Evolutionary conservation across 2,329 filamentous ascomycete genomes (phyloP).

Genomic region (Taxawa tesnikishii): DNA sequence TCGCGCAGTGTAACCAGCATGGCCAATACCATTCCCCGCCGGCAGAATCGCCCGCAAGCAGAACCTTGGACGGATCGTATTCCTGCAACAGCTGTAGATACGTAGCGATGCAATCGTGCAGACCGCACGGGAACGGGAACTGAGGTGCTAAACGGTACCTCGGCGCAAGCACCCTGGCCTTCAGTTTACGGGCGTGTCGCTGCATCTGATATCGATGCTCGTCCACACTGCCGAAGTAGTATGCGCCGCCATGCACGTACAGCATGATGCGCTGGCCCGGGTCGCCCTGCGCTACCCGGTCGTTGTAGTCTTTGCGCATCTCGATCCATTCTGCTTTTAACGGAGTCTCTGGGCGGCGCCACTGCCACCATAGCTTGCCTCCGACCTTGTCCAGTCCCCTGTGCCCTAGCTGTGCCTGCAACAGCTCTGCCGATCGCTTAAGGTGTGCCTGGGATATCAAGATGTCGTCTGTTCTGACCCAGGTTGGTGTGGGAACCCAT

Average conservation of each 20-base stretch:
- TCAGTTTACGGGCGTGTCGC: conserved; percentile 84
- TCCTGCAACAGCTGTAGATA: conserved; percentile 71
- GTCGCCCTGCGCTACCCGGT: conserved; percentile 45
- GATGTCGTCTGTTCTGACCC: conserved; percentile 68
- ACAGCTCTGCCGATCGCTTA: conserved; percentile 49
- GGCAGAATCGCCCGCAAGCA: conserved; percentile 85
- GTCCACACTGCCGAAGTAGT: conserved; percentile 91
- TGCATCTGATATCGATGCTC: conserved; percentile 98
- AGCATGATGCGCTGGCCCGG: conserved; percentile 69
- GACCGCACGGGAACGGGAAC: conserved; percentile 86
- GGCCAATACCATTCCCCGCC: conserved; percentile 75
- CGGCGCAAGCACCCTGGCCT: conserved; percentile 76
- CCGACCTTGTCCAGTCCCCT: conserved; percentile 66
- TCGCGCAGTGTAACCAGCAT: conserved; percentile 74
- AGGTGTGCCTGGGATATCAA: conserved; percentile 54
- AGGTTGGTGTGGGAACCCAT: conserved; percentile 80
- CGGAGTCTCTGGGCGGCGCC: conserved; percentile 54
- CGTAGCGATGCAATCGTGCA: conserved; percentile 79
- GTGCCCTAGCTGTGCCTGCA: conserved; percentile 64
- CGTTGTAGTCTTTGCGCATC: conserved; percentile 72
- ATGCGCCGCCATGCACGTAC: conserved; percentile 88
- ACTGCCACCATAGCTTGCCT: conserved; percentile 80
- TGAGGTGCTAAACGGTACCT: conserved; percentile 82
- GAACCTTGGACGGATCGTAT: conserved; percentile 68
- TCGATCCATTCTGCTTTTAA: conserved; percentile 91